Conservation (phyloP, 768 basidiomycete species). For the Pluteus cervinus region DNA sequence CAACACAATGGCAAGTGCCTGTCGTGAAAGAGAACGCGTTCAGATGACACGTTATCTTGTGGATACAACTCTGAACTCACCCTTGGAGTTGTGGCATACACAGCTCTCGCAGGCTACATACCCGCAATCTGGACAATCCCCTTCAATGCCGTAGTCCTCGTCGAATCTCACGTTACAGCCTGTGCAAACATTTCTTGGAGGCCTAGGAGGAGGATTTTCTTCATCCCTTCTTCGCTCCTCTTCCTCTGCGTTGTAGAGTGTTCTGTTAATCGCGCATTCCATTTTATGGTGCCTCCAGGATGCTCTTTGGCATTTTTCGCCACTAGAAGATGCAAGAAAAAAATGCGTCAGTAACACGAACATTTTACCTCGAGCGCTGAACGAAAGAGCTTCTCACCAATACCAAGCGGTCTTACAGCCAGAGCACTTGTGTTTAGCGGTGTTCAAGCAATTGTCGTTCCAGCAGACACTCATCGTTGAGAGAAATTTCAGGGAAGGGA, state of each 20-base stretch:
- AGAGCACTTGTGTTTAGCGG: constrained; percentile 14
- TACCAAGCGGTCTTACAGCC: constrained; percentile 19
- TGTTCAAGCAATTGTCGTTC: constrained; percentile 12
- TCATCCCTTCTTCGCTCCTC: constrained; percentile 13
- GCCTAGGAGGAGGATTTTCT: constrained; percentile 17
- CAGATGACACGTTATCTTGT: not conserved
- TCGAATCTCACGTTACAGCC: constrained; percentile 23
- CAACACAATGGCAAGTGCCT: constrained; percentile 30
- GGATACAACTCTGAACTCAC: constrained; percentile 10
- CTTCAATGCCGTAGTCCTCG: constrained; percentile 16
- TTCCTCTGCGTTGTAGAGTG: constrained; percentile 22
- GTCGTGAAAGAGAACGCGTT: too few species aligned
- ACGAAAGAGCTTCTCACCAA: constrained; percentile 9
- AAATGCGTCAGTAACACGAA: too few species aligned
- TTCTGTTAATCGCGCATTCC: constrained; percentile 27
- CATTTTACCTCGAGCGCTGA: not conserved
- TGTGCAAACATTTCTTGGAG: constrained; percentile 20
- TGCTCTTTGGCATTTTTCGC: constrained; percentile 19
- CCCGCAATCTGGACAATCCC: constrained; percentile 26
- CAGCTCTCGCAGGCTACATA: constrained; percentile 29
- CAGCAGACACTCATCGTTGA: constrained; percentile 13
- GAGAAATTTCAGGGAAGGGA: constrained; percentile 1
- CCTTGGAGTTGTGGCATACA: constrained; percentile 18
- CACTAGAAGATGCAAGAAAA: constrained; percentile 5
- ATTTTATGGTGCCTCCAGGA: constrained; percentile 27